Evolutionary conservation across 106 monocot genomes (phyloP).

Genomic region (Dendrobium catenatum): DNA sequence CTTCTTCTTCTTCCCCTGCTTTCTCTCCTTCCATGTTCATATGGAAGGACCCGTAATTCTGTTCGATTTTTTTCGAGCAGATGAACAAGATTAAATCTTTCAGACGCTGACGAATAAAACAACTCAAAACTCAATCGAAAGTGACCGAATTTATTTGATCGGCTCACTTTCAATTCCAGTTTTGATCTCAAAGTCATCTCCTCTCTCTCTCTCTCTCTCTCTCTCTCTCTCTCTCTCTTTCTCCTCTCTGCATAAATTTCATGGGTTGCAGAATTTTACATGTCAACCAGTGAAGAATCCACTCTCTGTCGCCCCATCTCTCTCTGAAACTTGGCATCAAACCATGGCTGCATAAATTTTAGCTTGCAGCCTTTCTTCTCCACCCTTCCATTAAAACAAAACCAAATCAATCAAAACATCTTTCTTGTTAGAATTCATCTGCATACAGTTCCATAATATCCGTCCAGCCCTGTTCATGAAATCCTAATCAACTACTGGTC

Average conservation of each 20-base stretch:
- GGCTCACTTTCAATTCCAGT: not conserved
- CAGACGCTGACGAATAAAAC: not conserved
- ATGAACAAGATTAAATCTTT: not conserved
- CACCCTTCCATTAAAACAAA: not conserved
- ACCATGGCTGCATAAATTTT: constrained; percentile 35
- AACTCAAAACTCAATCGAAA: not conserved
- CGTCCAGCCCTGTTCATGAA: no score
- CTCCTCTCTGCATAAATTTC: not conserved
- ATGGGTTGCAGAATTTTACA: constrained; percentile 10
- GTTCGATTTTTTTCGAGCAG: not conserved
- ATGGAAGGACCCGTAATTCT: constrained; percentile 35
- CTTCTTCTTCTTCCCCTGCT: constrained; percentile 3
- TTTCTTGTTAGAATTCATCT: not conserved
- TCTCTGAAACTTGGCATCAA: not conserved
- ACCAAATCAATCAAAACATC: not conserved
- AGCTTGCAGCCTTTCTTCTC: constrained; percentile 7
- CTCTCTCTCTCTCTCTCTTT: not conserved
- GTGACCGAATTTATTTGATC: not conserved
- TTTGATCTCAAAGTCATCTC: not conserved
- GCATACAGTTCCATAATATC: no score
- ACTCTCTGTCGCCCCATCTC: not conserved
- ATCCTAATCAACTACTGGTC: no score
- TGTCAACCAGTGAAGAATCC: constrained; percentile 1
- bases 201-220: not conserved
- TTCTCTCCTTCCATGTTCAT: constrained; percentile 25